phyloP scores from a whole-genome alignment of 331 rosid genomes.

The Erythrophleum ivorense region DNA sequence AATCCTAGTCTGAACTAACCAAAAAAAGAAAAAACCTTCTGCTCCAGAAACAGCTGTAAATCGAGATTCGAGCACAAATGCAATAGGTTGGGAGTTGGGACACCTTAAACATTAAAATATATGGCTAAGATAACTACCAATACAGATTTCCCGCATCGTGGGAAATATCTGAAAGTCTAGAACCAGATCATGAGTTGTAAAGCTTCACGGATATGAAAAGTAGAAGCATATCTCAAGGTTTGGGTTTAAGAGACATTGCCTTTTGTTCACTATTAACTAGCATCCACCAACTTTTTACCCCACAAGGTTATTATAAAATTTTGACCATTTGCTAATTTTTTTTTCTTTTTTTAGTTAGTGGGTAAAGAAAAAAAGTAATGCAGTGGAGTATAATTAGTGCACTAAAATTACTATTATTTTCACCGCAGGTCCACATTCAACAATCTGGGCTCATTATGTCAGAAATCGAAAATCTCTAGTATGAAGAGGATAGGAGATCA shows the following conservation, averaged over 20 bases:
- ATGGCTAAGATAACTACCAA: no score
- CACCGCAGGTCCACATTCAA: background rate
- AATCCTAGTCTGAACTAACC: background rate
- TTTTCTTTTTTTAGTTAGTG: background rate
- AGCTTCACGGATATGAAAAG: background rate
- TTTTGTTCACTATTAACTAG: background rate
- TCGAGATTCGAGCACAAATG: background rate
- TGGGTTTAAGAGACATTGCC: background rate
- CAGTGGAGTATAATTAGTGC: background rate
- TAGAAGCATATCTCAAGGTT: background rate
- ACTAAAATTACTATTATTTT: background rate
- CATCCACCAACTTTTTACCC: constrained; percentile 4
- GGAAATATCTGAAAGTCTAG: background rate
- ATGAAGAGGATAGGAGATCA: constrained; percentile 34
- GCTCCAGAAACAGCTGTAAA: background rate
- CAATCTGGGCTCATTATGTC: background rate
- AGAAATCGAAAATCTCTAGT: background rate
- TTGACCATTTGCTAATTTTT: background rate
- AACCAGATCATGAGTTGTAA: constrained; percentile 31
- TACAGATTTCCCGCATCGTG: background rate
- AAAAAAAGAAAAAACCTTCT: background rate
- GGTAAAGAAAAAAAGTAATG: no score
- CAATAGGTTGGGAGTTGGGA: background rate
- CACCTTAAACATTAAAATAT: background rate
- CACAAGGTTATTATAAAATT: background rate